Conservation (phyloP, 352 stramenopile genomes). For the Thalassiosira mediterranea region DNA sequence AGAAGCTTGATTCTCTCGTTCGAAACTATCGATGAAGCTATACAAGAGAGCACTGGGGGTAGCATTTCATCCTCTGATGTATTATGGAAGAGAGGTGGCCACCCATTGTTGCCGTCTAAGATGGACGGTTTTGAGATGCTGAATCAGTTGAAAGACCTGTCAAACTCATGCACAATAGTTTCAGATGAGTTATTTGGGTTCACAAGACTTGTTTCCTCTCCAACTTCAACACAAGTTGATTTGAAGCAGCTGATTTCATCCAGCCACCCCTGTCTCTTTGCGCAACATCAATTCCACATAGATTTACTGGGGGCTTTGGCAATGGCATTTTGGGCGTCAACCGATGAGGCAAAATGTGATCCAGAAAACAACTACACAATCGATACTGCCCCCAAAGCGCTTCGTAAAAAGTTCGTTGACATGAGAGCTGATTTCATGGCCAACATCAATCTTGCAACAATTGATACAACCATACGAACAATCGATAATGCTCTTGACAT, state of each 20-base stretch:
- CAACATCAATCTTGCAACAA: conserved; percentile 57
- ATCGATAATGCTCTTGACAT: conserved; percentile 75
- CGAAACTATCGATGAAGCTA: conserved; percentile 63
- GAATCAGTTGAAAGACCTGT: conserved; percentile 46
- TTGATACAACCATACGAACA: conserved; percentile 72
- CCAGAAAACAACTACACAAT: conserved; percentile 33
- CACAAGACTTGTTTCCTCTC: conserved; percentile 47
- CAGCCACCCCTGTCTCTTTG: conserved; percentile 75
- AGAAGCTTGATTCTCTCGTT: conserved; percentile 59
- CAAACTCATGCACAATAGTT: conserved; percentile 45
- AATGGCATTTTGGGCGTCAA: conserved; percentile 82
- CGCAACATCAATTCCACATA: conserved; percentile 57
- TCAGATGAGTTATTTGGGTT: conserved; percentile 61
- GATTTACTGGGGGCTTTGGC: conserved; percentile 83
- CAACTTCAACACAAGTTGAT: conserved; percentile 37
- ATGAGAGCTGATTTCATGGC: conserved; percentile 45
- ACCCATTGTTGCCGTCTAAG: conserved; percentile 79
- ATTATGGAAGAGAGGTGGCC: conserved; percentile 92
- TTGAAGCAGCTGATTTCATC: conserved; percentile 64
- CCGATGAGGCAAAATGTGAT: conserved; percentile 67
- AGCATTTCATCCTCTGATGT: conserved; percentile 80
- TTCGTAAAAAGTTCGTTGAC: conserved; percentile 50
- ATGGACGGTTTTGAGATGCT: conserved; percentile 67
- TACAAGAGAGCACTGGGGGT: conserved; percentile 59
- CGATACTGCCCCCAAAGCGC: conserved; percentile 36